Base-by-base conservation (phyloP, 257 asterid genomes). In the Scutellaria barbata region DNA sequence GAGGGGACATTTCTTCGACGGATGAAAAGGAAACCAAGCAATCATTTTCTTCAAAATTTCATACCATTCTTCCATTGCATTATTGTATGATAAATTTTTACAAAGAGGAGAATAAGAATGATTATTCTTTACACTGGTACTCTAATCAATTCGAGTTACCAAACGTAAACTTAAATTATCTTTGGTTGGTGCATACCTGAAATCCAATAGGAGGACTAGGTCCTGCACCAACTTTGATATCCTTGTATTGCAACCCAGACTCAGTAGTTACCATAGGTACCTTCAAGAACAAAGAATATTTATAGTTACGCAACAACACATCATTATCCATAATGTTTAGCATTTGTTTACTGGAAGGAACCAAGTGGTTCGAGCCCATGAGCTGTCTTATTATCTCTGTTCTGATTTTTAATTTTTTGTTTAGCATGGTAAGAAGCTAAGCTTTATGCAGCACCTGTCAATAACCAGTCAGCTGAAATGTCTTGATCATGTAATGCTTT, bases 161-260 rank as follows among this genome's bases (percentile, higher is more conserved):
- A 47, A 39, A 17, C 43, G 22, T 53, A 35, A 12, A 46, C 60
- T 40, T 30, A n/a, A 13, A 10, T 18, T 9, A 39, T 4, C 50
- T 43, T 25, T 10, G 46, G 18, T 53, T 12, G 9, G 52, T 42
- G 37, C 39, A 8, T 84, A 92, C 99, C 96, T 95, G 99, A 84
- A 85, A 95, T 63, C 99, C 99, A 75, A 89, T 77, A 12, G 99
- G 99, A 30, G 99, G 99, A 65, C 89, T 89, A 57, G 99, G 98
- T 46, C 99, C 99, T 22, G 60, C 52, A 42, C 99, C 99, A 53
- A 95, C 87, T 84, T 83, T 83, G 63, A 95, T 89, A 74, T 95
- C 99, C 85, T 91, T 95, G 82, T 91, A 95, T 79, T 95, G 95
- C 92, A 95, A 81, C 14, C 99, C 99, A 22, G 99, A 89, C 76